Evolutionary conservation across 805 yeast genomes (phyloP).

Genomic region (Candida ulmi): DNA sequence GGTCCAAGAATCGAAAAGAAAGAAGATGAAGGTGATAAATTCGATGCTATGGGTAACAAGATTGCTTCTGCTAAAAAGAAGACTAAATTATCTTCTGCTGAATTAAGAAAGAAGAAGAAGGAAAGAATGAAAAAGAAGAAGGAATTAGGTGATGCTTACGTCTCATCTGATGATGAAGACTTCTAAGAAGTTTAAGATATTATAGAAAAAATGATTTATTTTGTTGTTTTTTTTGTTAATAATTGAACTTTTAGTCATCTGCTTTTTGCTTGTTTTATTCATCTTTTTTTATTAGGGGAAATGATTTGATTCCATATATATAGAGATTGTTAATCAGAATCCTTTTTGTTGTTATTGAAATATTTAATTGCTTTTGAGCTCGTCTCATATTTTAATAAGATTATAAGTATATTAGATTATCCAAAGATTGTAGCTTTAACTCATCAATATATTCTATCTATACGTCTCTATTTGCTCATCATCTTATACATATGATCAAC

Average conservation of each 20-base stretch:
- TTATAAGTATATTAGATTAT: no score
- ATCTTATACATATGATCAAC: no score
- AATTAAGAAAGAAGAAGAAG: slow-evolving; percentile 99
- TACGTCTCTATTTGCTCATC: no score
- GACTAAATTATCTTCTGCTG: slow-evolving; percentile 97
- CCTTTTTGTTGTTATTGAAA: not conserved
- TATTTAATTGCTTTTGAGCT: not conserved
- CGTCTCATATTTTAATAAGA: no score
- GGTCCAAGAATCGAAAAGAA: slow-evolving; percentile 99
- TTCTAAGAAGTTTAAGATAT: slow-evolving; percentile 36
- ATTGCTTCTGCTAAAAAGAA: slow-evolving; percentile 93
- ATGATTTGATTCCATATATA: not conserved
- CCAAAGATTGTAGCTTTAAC: no score
- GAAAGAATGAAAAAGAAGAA: slow-evolving; percentile 99
- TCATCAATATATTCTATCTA: no score
- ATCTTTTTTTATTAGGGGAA: not conserved
- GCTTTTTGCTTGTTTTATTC: not conserved
- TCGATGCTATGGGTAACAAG: slow-evolving; percentile 99
- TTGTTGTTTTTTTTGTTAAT: no score
- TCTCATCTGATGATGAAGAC: slow-evolving; percentile 94
- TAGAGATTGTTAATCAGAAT: not conserved
- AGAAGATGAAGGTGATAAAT: slow-evolving; percentile 94
- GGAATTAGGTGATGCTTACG: slow-evolving; percentile 99
- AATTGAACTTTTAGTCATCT: no score
- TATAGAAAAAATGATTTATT: not conserved